A percentile compares a stretch with the other conserved stretches of the same genome.
phyloP scores from a whole-genome alignment of 1,284 basidiomycete genomes.

The Bjerkandera adusta region DNA sequence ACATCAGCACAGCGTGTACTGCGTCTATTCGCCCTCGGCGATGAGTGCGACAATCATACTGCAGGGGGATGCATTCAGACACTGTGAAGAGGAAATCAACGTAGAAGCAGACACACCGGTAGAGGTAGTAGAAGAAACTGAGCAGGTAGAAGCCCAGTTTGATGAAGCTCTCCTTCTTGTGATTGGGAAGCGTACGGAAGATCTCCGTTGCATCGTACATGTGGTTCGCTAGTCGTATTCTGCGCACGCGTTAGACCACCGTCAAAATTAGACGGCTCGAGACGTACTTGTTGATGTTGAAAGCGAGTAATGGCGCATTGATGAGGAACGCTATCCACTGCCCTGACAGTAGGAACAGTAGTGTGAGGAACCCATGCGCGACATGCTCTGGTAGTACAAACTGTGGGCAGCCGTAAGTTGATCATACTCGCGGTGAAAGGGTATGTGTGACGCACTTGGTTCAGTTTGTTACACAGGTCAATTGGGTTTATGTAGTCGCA shows the following conservation, averaged over 20 bases:
- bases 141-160: slow-evolving; percentile 95
- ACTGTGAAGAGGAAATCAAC: slow-evolving; percentile 4
- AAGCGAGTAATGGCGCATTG: slow-evolving; percentile 88
- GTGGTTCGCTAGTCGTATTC: slow-evolving; percentile 92
- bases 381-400: slow-evolving; percentile 98
- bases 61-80: slow-evolving; percentile 8
- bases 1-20: neutral
- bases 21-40: slow-evolving; percentile 64
- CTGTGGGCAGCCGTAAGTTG: slow-evolving; percentile 42
- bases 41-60: slow-evolving; percentile 90
- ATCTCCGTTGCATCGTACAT: slow-evolving; percentile 99
- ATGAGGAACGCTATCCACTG: slow-evolving; percentile 96
- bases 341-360: slow-evolving; percentile 88
- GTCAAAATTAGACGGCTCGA: neutral
- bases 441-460: slow-evolving; percentile 64
- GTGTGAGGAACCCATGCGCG: slow-evolving; percentile 88
- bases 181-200: slow-evolving; percentile 90
- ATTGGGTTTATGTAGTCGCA: slow-evolving; percentile 99
- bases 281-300: slow-evolving; percentile 92
- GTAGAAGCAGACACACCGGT: slow-evolving; percentile 60
- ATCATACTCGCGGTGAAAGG: neutral
- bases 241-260: slow-evolving; percentile 31
- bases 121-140: slow-evolving; percentile 97
- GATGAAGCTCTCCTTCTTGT: slow-evolving; percentile 97
- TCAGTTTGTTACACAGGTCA: slow-evolving; percentile 99